A percentile compares a stretch with the other conserved stretches of the same genome.
These are phyloP conservation scores for Ceratobasidium sp. DNA, from an alignment of 1,284 basidiomycete genomes.

Conservation along the genomic window DNA sequence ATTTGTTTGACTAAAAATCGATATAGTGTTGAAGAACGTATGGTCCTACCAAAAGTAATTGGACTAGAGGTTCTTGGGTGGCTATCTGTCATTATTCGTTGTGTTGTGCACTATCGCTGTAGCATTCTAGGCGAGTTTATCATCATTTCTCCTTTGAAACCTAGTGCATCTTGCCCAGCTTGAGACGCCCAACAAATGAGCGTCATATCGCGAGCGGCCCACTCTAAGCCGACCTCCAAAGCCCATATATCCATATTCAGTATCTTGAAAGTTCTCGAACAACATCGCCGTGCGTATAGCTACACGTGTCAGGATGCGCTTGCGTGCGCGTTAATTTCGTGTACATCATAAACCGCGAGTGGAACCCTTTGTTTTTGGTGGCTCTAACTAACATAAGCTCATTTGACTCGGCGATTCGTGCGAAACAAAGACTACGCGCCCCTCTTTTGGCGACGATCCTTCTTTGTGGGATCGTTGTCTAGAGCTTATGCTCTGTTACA, in stretches of 20 bases:
- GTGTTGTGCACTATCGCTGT: constrained; percentile 37
- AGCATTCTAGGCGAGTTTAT: constrained; percentile 41
- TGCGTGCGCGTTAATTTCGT: constrained; percentile 2
- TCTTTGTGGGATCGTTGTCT: constrained; percentile 18
- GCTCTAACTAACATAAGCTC: constrained; percentile 13
- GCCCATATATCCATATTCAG: neutral
- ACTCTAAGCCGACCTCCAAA: neutral
- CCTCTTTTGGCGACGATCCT: constrained; percentile 29
- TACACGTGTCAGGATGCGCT: constrained; percentile 2
- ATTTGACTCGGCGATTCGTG: neutral
- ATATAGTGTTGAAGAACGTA: constrained; percentile 50
- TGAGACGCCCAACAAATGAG: neutral
- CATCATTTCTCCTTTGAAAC: constrained; percentile 37
- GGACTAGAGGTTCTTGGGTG: constrained; percentile 21
- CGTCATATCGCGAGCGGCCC: neutral
- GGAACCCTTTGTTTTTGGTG: constrained; percentile 23
- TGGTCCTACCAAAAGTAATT: constrained; percentile 54
- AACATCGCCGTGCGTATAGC: neutral
- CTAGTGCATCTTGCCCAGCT: neutral
- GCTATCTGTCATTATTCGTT: constrained; percentile 37
- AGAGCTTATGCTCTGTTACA: neutral
- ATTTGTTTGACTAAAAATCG: neutral
- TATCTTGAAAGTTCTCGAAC: neutral
- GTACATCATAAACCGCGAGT: neutral
- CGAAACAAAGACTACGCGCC: constrained; percentile 30